Base-by-base conservation (phyloP, 176 grass and related monocot species). In the Tillandsia leiboldiana region DNA sequence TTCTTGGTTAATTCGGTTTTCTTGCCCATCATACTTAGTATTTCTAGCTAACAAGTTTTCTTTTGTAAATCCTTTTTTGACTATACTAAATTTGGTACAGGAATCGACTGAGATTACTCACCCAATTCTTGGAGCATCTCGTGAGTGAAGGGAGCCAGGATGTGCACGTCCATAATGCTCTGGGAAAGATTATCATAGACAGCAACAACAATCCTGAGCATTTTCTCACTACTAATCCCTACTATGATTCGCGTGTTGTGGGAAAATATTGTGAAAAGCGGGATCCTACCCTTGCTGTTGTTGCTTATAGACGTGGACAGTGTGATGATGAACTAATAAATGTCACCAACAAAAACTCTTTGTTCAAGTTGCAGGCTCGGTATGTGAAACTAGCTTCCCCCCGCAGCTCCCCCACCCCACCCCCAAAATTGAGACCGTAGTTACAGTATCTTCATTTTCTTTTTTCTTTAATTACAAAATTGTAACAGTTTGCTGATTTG, bases 221-320 rank as follows among this genome's bases (percentile, higher is more conserved):
- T 78, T 97, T 97, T 64, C 86, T 97, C 64, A 97, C 86, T n/a
- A 97, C 89, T 27, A 97, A 97, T 51, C 93, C 93, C n/a, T 97
- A 92, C 72, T 97, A 97, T 53, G 93, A 97, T 69, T 90, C 93
- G 27, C 88, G 89, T 70, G 93, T 97, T 26, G 86, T 97, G 47
- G 93, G 93, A 68, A 92, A 97, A 83, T 97, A 92, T 51, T 97
- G 93, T 85, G 93, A 97, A 76, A 92, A 97, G 62, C 81, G 86
- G 62, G 93, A 97, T 66, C 93, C 93, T 85, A 92, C 89, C 27
- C 86, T 97, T 72, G 93, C 93, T 70, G 93, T 96, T 79, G 83
- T 97, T 85, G 93, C 93, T 66, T 97, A 97, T 50, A 83, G 84
- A 51, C 81, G 89, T 85, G 93, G 93, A 59, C 89, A 92, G 27